These are phyloP conservation scores for Aspergillus candidus DNA, from an alignment of 2,329 filamentous ascomycete genomes.

Conservation along the genomic window DNA sequence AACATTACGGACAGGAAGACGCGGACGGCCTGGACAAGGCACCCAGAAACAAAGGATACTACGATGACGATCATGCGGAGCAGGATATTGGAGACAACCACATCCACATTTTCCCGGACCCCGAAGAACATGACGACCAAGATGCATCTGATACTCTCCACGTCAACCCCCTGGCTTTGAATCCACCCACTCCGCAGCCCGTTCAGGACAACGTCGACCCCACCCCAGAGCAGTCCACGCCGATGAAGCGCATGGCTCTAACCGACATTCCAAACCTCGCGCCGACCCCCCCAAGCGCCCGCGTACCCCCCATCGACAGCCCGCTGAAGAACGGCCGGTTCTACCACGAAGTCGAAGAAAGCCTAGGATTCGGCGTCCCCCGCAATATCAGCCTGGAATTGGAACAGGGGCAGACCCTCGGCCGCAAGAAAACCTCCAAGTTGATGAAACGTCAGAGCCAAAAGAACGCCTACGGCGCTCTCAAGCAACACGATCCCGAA, in stretches of 20 bases:
- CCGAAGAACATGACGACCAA: slow-evolving; percentile 24
- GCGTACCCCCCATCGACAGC: slow-evolving; percentile 22
- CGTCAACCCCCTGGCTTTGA: slow-evolving; percentile 42
- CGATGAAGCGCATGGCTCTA: slow-evolving; percentile 27
- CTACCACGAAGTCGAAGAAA: slow-evolving; percentile 33
- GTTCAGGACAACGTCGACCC: slow-evolving; percentile 11
- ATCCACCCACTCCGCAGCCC: slow-evolving; percentile 40
- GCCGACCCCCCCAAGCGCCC: slow-evolving; percentile 17
- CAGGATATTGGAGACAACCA: slow-evolving; percentile 33
- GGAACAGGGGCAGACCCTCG: slow-evolving; percentile 9
- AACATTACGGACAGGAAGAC: slow-evolving; percentile 30
- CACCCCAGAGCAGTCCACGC: slow-evolving; percentile 18
- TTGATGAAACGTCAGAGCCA: slow-evolving; percentile 28
- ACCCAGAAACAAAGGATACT: slow-evolving; percentile 12
- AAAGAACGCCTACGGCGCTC: slow-evolving; percentile 31
- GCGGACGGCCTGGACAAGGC: slow-evolving; percentile 14
- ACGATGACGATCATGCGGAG: slow-evolving; percentile 19
- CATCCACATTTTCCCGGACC: slow-evolving; percentile 30
- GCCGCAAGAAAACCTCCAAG: slow-evolving; percentile 24
- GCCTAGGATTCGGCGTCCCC: slow-evolving; percentile 15
- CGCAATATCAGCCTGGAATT: slow-evolving; percentile 18
- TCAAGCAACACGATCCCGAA: slow-evolving; percentile 28
- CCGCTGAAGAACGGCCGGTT: slow-evolving; percentile 32
- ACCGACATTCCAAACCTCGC: slow-evolving; percentile 32
- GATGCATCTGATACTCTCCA: slow-evolving; percentile 16